A percentile compares a stretch with the other conserved stretches of the same genome.
Conservation (phyloP, 176 grass and related monocot species). For the Cenchrus purpureus region DNA sequence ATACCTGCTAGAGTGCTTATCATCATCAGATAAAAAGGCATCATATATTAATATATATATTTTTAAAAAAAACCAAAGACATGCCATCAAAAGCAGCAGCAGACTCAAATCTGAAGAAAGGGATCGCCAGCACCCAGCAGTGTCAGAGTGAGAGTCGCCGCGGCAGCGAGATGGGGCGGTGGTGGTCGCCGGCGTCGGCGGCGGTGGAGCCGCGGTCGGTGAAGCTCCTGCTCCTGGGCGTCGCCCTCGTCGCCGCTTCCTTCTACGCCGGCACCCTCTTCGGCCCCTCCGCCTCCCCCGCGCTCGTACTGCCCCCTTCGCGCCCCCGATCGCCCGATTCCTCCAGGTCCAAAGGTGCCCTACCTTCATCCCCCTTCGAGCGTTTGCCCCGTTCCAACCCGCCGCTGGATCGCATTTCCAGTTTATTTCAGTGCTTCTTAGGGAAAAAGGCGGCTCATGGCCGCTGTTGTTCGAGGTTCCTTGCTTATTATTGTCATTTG, state of each 20-base stretch:
- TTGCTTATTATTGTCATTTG: not conserved
- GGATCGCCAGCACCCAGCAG: constrained; percentile 24
- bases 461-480: not conserved
- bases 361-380: not conserved
- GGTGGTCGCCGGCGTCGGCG: constrained; percentile 47
- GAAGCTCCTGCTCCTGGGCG: constrained; percentile 56
- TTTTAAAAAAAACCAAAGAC: not conserved
- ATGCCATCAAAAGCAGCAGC: not conserved
- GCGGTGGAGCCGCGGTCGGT: constrained; percentile 57
- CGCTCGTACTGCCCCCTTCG: constrained; percentile 23
- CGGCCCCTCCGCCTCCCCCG: constrained; percentile 42
- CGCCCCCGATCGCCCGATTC: constrained; percentile 30
- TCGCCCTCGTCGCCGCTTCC: constrained; percentile 63
- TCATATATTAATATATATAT: not conserved
- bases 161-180: constrained; percentile 38
- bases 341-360: constrained; percentile 36
- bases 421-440: not conserved
- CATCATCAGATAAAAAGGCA: not conserved
- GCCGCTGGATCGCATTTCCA: constrained; percentile 11
- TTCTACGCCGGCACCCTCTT: constrained; percentile 92
- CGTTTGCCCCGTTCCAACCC: not conserved
- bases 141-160: not conserved
- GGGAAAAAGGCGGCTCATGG: not conserved
- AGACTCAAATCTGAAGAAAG: constrained; percentile 13
- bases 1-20: not conserved